Percentiles rank a stretch among this genome's conserved stretches.
These are phyloP conservation scores for Stentor coeruleus DNA, from an alignment of 73 alveolate species.

Conservation along the genomic window DNA sequence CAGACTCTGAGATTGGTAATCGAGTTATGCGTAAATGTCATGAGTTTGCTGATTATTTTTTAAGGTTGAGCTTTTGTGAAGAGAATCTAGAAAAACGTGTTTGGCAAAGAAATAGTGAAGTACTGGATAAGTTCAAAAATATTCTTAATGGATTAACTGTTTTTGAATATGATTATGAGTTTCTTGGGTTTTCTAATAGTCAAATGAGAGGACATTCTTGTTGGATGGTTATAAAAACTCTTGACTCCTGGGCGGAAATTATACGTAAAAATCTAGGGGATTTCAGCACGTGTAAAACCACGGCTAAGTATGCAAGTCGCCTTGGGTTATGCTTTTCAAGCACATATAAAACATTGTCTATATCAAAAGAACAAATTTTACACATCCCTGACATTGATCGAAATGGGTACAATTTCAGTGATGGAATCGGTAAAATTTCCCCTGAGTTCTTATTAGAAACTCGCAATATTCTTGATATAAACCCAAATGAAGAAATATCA, in stretches of 20 bases:
- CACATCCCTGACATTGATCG: conserved; percentile 33
- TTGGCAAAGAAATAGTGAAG: background rate
- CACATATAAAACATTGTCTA: conserved; percentile 29
- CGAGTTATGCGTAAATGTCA: conserved; percentile 21
- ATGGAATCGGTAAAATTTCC: conserved; percentile 35
- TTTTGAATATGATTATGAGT: background rate
- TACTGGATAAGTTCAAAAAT: background rate
- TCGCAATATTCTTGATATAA: background rate
- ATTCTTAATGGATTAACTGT: background rate
- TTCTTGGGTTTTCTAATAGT: conserved; percentile 23
- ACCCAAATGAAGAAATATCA: background rate
- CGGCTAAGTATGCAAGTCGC: conserved; percentile 58
- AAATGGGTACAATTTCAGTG: conserved; percentile 28
- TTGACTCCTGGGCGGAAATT: conserved; percentile 18
- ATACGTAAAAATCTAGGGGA: conserved; percentile 54
- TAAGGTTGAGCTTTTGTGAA: conserved; percentile 21
- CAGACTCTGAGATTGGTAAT: conserved; percentile 1
- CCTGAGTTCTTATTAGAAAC: background rate
- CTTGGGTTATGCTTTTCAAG: conserved; percentile 70
- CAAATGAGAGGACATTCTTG: conserved; percentile 29
- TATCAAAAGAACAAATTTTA: conserved; percentile 20
- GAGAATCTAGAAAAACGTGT: conserved; percentile 7
- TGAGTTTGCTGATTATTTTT: background rate
- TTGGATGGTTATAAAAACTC: conserved; percentile 13
- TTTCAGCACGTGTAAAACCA: conserved; percentile 51